These are phyloP conservation scores for Aspergillus tanneri DNA, from an alignment of 2,329 filamentous ascomycete genomes.

Conservation along the genomic window DNA sequence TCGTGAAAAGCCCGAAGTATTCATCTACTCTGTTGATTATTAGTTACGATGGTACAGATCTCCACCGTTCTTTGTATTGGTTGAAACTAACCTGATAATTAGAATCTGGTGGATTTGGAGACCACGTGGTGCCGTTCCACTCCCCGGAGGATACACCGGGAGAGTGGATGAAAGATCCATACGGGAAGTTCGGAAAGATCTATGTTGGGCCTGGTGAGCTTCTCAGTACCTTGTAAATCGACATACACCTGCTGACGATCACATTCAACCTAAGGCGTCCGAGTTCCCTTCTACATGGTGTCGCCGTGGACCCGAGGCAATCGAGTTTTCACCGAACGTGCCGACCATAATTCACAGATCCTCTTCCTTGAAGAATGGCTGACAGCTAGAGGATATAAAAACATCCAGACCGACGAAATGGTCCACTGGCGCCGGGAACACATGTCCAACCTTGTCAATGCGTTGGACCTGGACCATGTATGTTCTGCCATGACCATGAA, in stretches of 20 bases:
- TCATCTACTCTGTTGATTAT: slow-evolving; percentile 51
- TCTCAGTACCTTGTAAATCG: background rate
- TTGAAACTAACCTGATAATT: slow-evolving; percentile 11
- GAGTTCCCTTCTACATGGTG: slow-evolving; percentile 56
- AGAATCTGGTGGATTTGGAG: slow-evolving; percentile 57
- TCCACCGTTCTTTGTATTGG: background rate
- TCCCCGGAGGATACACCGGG: slow-evolving; percentile 51
- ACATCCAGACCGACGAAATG: slow-evolving; percentile 46
- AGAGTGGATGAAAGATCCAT: slow-evolving; percentile 54
- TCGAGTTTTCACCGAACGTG: slow-evolving; percentile 55
- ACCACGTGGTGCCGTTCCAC: slow-evolving; percentile 55
- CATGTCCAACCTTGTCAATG: slow-evolving; percentile 51
- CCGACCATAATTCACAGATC: slow-evolving; percentile 58
- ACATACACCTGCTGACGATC: slow-evolving; percentile 1
- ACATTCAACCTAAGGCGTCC: slow-evolving; percentile 41
- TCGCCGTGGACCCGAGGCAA: slow-evolving; percentile 57
- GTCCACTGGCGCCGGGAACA: slow-evolving; percentile 48
- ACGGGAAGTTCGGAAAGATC: slow-evolving; percentile 43
- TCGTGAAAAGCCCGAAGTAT: slow-evolving; percentile 52
- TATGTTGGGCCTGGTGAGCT: slow-evolving; percentile 44
- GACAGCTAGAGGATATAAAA: slow-evolving; percentile 42
- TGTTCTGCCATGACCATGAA: background rate
- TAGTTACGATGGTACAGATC: slow-evolving; percentile 48
- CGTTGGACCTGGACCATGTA: slow-evolving; percentile 47
- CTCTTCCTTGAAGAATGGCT: slow-evolving; percentile 56